Evolutionary conservation across 2,329 filamentous ascomycete genomes (phyloP).

Genomic region (Monosporascus cannonballus): DNA sequence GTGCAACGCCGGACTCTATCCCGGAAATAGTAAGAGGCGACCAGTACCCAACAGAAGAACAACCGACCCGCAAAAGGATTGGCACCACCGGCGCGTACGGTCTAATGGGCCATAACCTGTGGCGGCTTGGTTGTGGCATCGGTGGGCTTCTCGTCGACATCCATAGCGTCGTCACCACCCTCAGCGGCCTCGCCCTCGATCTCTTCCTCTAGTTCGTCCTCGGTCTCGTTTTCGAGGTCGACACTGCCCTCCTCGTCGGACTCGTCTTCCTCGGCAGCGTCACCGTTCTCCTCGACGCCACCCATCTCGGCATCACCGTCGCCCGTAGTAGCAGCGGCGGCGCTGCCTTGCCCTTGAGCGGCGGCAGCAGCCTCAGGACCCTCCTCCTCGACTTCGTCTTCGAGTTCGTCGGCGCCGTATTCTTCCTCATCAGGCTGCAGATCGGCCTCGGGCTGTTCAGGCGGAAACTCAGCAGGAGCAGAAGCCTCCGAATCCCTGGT

Average conservation of each 20-base stretch:
- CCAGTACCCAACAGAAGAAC: no score
- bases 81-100: no score
- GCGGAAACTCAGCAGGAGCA: slow-evolving; percentile 91
- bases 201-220: slow-evolving; percentile 59
- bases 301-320: slow-evolving; percentile 68
- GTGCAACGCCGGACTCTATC: no score
- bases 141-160: slow-evolving; percentile 30
- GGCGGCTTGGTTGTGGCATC: slow-evolving; percentile 13
- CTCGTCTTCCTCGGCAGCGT: slow-evolving; percentile 55
- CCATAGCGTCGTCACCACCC: slow-evolving; percentile 35
- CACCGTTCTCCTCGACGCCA: slow-evolving; percentile 42
- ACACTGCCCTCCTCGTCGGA: slow-evolving; percentile 61
- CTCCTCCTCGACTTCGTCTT: slow-evolving; percentile 55
- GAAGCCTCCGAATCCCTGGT: slow-evolving; percentile 93
- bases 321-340: slow-evolving; percentile 36
- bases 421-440: slow-evolving; percentile 75
- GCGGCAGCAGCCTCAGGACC: slow-evolving; percentile 47
- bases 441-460: slow-evolving; percentile 95
- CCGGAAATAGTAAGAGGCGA: no score
- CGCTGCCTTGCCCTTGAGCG: slow-evolving; percentile 34
- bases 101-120: slow-evolving; percentile 17
- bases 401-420: slow-evolving; percentile 87
- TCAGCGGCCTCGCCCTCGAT: slow-evolving; percentile 33
- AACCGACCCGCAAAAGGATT: no score
- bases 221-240: slow-evolving; percentile 65